phyloP scores from a whole-genome alignment of 768 basidiomycete species.

The Rhizopogon vinicolor region DNA sequence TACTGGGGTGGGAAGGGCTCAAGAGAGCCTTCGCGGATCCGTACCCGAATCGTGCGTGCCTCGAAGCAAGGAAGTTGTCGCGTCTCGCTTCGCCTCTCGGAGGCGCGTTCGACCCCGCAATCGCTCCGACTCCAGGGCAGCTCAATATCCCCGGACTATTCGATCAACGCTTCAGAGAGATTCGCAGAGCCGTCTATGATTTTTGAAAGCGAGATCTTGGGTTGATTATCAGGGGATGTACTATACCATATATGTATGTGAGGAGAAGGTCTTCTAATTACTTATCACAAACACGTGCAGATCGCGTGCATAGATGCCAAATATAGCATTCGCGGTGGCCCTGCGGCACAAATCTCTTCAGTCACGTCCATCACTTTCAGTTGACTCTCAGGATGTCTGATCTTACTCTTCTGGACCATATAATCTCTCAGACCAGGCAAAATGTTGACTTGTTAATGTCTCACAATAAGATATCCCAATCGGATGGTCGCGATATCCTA shows the following conservation, averaged over 20 bases:
- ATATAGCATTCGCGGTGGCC: no score
- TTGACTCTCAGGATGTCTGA: constrained; percentile 16
- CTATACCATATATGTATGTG: no score
- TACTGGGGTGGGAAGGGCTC: constrained; percentile 8
- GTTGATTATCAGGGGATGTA: not conserved
- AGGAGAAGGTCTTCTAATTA: no score
- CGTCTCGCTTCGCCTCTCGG: constrained; percentile 15
- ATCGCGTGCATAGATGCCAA: no score
- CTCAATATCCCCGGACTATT: constrained; percentile 3
- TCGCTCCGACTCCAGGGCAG: constrained; percentile 1
- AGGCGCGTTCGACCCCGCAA: constrained; percentile 1
- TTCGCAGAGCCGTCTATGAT: not conserved
- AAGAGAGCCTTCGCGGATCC: constrained; percentile 6
- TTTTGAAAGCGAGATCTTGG: not conserved
- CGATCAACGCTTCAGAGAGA: not conserved
- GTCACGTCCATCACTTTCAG: not conserved
- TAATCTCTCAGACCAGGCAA: constrained; percentile 41
- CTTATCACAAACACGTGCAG: no score
- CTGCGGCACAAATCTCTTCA: no score
- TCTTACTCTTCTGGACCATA: constrained; percentile 24
- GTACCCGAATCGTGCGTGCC: not conserved
- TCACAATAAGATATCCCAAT: constrained; percentile 36
- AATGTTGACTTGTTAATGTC: constrained; percentile 43
- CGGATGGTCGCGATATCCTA: constrained; percentile 36
- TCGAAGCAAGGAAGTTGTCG: constrained; percentile 17